A percentile compares a stretch with the other conserved stretches of the same genome.
Conservation (phyloP, 2,329 filamentous ascomycete species). For the Aspergillus nomiae region DNA sequence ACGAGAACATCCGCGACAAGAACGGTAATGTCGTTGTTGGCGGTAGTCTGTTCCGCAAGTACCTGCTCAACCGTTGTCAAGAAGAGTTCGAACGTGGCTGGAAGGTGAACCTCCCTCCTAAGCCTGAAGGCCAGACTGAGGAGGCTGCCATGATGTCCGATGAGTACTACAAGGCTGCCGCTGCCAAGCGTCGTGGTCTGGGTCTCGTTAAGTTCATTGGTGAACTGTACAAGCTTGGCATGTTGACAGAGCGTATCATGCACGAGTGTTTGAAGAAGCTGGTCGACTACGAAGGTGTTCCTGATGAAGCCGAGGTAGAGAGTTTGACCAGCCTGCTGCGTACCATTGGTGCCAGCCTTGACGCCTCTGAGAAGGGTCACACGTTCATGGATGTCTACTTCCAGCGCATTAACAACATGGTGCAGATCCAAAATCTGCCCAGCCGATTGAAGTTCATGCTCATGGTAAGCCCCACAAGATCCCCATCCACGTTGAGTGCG, state of each 20-base stretch:
- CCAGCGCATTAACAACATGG: constrained; percentile 77
- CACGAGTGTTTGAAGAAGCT: constrained; percentile 98
- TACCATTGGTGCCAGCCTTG: constrained; percentile 87
- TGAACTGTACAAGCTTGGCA: constrained; percentile 96
- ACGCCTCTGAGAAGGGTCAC: constrained; percentile 77
- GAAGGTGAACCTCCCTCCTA: constrained; percentile 81
- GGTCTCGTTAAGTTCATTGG: constrained; percentile 99
- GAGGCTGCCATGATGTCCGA: constrained; percentile 88
- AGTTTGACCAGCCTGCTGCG: constrained; percentile 89
- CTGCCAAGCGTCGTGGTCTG: constrained; percentile 93
- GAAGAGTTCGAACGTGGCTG: constrained; percentile 98
- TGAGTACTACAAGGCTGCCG: constrained; percentile 92
- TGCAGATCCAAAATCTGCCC: constrained; percentile 75
- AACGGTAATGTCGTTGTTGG: constrained; percentile 84
- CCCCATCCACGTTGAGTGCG: background rate
- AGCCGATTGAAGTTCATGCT: constrained; percentile 96
- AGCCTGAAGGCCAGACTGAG: constrained; percentile 69
- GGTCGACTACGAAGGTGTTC: constrained; percentile 89
- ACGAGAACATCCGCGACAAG: constrained; percentile 93
- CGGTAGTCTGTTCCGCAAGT: constrained; percentile 95
- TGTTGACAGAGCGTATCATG: constrained; percentile 99
- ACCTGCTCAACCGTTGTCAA: constrained; percentile 96
- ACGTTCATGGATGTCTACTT: constrained; percentile 95
- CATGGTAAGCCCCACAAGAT: constrained; percentile 54
- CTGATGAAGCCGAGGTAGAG: constrained; percentile 95